Evolutionary conservation across 140 eudicot genomes (phyloP).

Genomic region (Anethum foeniculum): DNA sequence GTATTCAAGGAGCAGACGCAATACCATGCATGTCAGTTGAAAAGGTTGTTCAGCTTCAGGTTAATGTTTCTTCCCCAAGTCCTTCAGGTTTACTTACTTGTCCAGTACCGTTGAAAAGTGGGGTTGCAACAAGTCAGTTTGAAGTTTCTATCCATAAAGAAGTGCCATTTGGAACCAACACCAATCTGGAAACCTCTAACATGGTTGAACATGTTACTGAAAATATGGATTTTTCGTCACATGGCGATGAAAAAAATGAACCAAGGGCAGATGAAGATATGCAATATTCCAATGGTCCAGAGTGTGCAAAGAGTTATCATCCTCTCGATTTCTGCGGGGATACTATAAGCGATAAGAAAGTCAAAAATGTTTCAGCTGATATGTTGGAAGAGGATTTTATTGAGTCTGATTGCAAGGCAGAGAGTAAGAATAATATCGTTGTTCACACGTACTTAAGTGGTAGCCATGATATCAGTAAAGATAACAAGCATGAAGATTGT

Average conservation of each 20-base stretch:
- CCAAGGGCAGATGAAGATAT: not conserved
- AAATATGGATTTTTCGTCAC: slow-evolving; percentile 4
- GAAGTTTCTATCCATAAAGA: slow-evolving; percentile 13
- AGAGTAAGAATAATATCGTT: slow-evolving; percentile 16
- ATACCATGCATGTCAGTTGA: slow-evolving; percentile 5
- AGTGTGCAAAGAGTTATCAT: slow-evolving; percentile 12
- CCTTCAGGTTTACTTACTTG: slow-evolving; percentile 13
- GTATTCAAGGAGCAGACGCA: slow-evolving; percentile 8
- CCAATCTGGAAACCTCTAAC: not conserved
- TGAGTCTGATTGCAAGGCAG: slow-evolving; percentile 30
- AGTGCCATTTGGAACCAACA: not conserved
- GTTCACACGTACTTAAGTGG: not conserved
- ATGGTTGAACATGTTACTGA: slow-evolving; percentile 11
- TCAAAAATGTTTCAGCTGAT: slow-evolving; percentile 19
- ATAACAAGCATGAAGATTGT: slow-evolving; percentile 44
- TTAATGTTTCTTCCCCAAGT: slow-evolving; percentile 23
- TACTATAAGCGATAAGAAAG: slow-evolving; percentile 23
- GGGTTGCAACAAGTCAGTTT: slow-evolving; percentile 18
- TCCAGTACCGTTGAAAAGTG: slow-evolving; percentile 20
- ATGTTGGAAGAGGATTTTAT: slow-evolving; percentile 22
- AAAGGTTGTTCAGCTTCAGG: slow-evolving; percentile 19
- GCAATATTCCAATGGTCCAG: slow-evolving; percentile 2
- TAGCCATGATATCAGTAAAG: slow-evolving; percentile 20
- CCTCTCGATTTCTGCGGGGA: not conserved
- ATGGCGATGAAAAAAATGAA: not conserved